Percentiles rank a stretch among this genome's conserved stretches.
phyloP scores from a whole-genome alignment of 2,329 filamentous ascomycete genomes.

The Trichoderma polysporum region DNA sequence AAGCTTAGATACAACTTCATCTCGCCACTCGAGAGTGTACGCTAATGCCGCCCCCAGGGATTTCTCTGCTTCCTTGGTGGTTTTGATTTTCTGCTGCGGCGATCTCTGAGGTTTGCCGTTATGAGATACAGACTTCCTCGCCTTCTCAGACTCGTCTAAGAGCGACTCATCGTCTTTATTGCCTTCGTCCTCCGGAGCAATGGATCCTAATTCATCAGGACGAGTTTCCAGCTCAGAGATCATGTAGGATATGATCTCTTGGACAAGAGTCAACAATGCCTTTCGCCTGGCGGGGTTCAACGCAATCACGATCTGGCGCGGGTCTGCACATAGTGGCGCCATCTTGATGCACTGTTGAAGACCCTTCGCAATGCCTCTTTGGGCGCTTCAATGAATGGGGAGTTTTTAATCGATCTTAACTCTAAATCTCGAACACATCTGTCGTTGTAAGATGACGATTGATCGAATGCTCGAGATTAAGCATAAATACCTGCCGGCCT shows the following conservation, averaged over 20 bases:
- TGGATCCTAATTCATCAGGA: conserved; percentile 33
- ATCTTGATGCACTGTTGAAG: conserved; percentile 34
- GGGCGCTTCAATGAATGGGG: neutral
- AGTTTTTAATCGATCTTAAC: neutral
- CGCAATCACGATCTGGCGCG: conserved; percentile 55
- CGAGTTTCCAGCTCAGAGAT: conserved; percentile 48
- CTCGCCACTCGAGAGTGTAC: conserved; percentile 77
- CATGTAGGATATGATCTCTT: conserved; percentile 56
- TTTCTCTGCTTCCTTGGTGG: conserved; percentile 30
- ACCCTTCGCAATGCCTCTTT: neutral
- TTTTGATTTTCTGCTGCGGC: conserved; percentile 9
- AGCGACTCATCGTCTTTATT: conserved; percentile 13
- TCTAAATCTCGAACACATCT: neutral
- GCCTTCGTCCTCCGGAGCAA: conserved; percentile 27
- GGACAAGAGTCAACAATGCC: conserved; percentile 51
- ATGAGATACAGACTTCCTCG: neutral
- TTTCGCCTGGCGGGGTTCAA: conserved; percentile 53
- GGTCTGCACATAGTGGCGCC: conserved; percentile 56
- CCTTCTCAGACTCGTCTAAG: neutral
- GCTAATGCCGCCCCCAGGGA: conserved; percentile 57
- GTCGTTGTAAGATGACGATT: neutral
- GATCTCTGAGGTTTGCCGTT: neutral
- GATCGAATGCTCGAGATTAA: neutral
- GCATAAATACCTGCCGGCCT: neutral
- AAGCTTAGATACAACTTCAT: conserved; percentile 66